These are phyloP conservation scores for Nigrospora sphaerica DNA, from an alignment of 2,329 filamentous ascomycete genomes.

Conservation along the genomic window DNA sequence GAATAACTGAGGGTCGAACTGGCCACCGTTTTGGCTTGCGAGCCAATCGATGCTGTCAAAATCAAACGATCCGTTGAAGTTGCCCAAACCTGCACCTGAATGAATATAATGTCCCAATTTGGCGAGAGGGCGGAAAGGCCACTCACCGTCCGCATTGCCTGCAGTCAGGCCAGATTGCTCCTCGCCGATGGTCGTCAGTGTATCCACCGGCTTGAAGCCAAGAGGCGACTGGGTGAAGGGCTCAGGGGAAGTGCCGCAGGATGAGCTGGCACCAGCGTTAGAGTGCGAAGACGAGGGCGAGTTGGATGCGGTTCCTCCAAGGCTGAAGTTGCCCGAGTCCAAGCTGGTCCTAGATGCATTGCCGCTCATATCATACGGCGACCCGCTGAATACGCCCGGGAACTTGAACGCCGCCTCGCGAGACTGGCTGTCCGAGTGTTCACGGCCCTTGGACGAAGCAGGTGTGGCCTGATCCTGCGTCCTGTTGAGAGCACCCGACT, in stretches of 20 bases:
- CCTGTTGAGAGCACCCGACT: conserved; percentile 8
- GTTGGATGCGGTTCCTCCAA: conserved; percentile 48
- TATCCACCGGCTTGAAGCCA: conserved; percentile 56
- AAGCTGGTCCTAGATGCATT: conserved; percentile 42
- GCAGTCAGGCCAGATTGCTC: conserved; percentile 43
- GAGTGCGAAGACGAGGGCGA: conserved; percentile 60
- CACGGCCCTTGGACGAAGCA: conserved; percentile 25
- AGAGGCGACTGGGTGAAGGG: conserved; percentile 65
- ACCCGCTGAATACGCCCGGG: conserved; percentile 47
- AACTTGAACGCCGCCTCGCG: conserved; percentile 49
- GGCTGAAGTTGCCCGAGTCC: conserved; percentile 41
- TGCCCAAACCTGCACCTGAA: conserved; percentile 22
- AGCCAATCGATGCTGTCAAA: conserved; percentile 64
- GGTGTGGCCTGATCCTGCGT: conserved; percentile 22
- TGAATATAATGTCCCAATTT: conserved; percentile 13
- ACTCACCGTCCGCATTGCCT: conserved; percentile 40
- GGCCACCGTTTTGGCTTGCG: conserved; percentile 71
- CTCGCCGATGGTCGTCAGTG: conserved; percentile 58
- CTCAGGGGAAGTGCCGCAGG: conserved; percentile 73
- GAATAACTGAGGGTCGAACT: conserved; percentile 88
- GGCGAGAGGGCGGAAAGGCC: conserved; percentile 13
- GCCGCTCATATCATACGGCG: conserved; percentile 31
- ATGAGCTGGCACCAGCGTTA: conserved; percentile 52
- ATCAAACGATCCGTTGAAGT: conserved; percentile 33
- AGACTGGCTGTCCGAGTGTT: conserved; percentile 25